These are phyloP conservation scores for Neonectria punicea DNA, from an alignment of 2,329 filamentous ascomycete species.

Conservation along the genomic window DNA sequence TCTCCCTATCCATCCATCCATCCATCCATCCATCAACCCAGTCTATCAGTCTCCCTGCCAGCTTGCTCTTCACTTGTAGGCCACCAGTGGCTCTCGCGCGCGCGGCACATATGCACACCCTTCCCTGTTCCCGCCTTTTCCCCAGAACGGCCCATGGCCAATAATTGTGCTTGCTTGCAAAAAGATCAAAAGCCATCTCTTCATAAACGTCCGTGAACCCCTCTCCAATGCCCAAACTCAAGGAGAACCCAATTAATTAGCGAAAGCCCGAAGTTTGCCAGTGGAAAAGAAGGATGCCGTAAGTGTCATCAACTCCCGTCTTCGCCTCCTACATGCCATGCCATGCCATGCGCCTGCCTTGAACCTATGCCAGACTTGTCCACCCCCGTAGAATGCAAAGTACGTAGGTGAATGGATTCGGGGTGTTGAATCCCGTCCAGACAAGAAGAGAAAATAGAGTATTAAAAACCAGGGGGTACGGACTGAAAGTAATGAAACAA, in stretches of 20 bases:
- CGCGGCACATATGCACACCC: constrained; percentile 27
- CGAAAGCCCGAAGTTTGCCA: constrained; percentile 38
- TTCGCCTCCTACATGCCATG: constrained; percentile 33
- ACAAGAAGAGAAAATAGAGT: constrained; percentile 34
- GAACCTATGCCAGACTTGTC: constrained; percentile 39
- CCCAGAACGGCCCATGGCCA: constrained; percentile 13
- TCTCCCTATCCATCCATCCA: constrained; percentile 7
- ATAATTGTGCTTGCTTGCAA: constrained; percentile 22
- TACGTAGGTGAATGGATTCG: constrained; percentile 32
- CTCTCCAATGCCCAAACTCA: constrained; percentile 37
- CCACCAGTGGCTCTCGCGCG: constrained; percentile 35
- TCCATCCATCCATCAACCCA: constrained; percentile 22
- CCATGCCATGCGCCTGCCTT: constrained; percentile 40
- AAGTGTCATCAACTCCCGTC: constrained; percentile 46
- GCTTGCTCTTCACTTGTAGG: constrained; percentile 20
- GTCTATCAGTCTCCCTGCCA: constrained; percentile 14
- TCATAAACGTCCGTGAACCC: constrained; percentile 45
- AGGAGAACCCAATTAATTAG: constrained; percentile 40
- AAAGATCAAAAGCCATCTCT: constrained; percentile 44
- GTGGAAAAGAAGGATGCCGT: constrained; percentile 41
- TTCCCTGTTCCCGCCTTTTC: constrained; percentile 24
- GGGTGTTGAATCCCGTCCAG: constrained; percentile 36
- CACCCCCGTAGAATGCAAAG: constrained; percentile 37
- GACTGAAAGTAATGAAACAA: constrained; percentile 12
- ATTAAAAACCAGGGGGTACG: constrained; percentile 28